Evolutionary conservation across 768 basidiomycete genomes (phyloP).

Genomic region (Leccinum subgranulosum): DNA sequence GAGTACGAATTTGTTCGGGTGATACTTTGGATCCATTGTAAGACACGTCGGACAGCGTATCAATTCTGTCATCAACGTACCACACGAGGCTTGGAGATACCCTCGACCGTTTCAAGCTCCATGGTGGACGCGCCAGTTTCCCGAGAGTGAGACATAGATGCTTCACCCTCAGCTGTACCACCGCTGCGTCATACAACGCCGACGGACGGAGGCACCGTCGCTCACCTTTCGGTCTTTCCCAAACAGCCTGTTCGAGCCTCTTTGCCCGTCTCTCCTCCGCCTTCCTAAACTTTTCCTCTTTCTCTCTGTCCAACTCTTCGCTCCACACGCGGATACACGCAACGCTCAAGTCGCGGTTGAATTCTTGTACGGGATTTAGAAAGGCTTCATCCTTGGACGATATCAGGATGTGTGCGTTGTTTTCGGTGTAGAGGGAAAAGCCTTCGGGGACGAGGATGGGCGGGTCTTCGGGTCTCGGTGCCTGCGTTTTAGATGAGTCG

Average conservation of each 20-base stretch:
- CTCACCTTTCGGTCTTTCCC: slow-evolving; percentile 48
- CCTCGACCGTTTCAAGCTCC: slow-evolving; percentile 1
- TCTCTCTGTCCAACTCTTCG: slow-evolving; percentile 61
- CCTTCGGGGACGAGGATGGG: slow-evolving; percentile 60
- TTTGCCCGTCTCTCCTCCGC: slow-evolving; percentile 47
- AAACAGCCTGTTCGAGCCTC: slow-evolving; percentile 31
- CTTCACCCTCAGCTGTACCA: slow-evolving; percentile 1
- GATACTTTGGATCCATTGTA: slow-evolving; percentile 37
- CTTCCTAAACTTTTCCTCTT: slow-evolving; percentile 58
- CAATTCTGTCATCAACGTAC: slow-evolving; percentile 15
- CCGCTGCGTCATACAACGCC: neutral
- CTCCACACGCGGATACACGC: slow-evolving; percentile 91
- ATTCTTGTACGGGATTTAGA: slow-evolving; percentile 96
- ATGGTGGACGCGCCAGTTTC: neutral
- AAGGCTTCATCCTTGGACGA: slow-evolving; percentile 76
- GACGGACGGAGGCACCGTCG: neutral
- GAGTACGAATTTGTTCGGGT: slow-evolving; percentile 66
- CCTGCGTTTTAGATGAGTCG: neutral
- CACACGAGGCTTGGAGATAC: slow-evolving; percentile 15
- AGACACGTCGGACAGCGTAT: neutral
- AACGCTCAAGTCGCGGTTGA: slow-evolving; percentile 92
- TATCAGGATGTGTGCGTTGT: slow-evolving; percentile 76
- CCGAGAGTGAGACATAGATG: neutral
- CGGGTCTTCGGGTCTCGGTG: slow-evolving; percentile 4
- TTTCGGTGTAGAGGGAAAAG: slow-evolving; percentile 77